Evolutionary conservation across 1,284 basidiomycete genomes (phyloP).

Genomic region (Sporisorium exsertum): DNA sequence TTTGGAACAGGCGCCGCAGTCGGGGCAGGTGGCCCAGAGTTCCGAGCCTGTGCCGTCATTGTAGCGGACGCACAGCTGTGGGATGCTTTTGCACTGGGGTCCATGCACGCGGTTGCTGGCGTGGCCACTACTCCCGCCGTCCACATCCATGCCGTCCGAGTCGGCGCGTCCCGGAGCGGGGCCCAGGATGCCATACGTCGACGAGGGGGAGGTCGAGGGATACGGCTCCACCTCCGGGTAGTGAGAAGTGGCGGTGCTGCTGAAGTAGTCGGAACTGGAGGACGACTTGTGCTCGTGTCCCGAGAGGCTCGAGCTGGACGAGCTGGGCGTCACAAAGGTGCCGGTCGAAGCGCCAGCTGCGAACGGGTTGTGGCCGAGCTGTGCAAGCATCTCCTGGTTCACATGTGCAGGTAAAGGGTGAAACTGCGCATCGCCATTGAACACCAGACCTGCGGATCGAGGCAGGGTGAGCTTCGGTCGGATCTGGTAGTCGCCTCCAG

Average conservation of each 20-base stretch:
- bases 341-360: not conserved
- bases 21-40: conserved; percentile 60
- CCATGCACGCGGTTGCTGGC: conserved; percentile 35
- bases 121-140: conserved; percentile 17
- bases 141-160: conserved; percentile 41
- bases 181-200: conserved; percentile 41
- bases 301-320: conserved; percentile 19
- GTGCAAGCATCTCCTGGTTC: conserved; percentile 49
- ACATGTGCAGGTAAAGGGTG: conserved; percentile 54
- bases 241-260: conserved; percentile 6
- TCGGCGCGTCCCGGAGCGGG: conserved; percentile 24
- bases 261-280: conserved; percentile 39
- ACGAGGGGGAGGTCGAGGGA: conserved; percentile 25
- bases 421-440: conserved; percentile 48
- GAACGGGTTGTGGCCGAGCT: conserved; percentile 41
- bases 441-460: conserved; percentile 27
- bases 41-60: conserved; percentile 49
- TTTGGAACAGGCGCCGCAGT: conserved; percentile 46
- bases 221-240: conserved; percentile 41
- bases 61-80: conserved; percentile 57
- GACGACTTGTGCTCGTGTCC: conserved; percentile 34
- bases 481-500: conserved; percentile 9
- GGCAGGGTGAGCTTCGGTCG: conserved; percentile 43
- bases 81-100: conserved; percentile 59
- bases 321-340: conserved; percentile 24